Conservation (phyloP, 768 basidiomycete species). For the Russula foetens region DNA sequence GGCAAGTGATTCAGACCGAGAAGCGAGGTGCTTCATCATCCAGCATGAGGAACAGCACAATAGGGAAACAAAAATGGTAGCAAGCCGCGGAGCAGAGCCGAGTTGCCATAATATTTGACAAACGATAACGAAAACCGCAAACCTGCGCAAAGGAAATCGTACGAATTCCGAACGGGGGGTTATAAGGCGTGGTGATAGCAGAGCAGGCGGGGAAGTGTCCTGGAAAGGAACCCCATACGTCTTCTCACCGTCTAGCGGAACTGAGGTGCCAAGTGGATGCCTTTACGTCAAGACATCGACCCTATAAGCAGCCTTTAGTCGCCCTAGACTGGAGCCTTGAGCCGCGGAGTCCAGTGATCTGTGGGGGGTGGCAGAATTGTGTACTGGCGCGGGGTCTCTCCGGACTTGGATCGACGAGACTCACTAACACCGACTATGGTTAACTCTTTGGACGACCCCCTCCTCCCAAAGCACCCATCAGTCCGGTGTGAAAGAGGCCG, state of each 20-base stretch:
- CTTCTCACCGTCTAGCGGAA: not conserved
- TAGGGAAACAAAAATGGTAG: not conserved
- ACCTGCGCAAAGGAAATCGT: not conserved
- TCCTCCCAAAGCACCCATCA: not conserved
- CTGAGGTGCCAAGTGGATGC: not conserved
- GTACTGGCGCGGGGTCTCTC: not conserved
- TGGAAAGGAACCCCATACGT: not conserved
- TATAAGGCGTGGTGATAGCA: not conserved
- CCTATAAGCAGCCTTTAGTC: not conserved
- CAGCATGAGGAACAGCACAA: not conserved
- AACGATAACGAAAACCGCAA: not conserved
- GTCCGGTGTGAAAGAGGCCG: not conserved
- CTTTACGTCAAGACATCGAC: conserved; percentile 11
- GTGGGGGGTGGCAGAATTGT: not conserved
- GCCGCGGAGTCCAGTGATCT: conserved; percentile 2
- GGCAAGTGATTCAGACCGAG: not conserved
- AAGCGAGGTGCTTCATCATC: not conserved
- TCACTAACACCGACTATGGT: not conserved
- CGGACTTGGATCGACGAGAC: not conserved
- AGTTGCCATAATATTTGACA: not conserved
- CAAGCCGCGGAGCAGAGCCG: not conserved
- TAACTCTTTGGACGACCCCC: not conserved
- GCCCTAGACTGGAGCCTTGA: not conserved
- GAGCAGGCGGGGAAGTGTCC: not conserved
- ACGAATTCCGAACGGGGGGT: not conserved